Conservation (phyloP, 768 basidiomycete genomes). For the Tulasnella sp. region DNA sequence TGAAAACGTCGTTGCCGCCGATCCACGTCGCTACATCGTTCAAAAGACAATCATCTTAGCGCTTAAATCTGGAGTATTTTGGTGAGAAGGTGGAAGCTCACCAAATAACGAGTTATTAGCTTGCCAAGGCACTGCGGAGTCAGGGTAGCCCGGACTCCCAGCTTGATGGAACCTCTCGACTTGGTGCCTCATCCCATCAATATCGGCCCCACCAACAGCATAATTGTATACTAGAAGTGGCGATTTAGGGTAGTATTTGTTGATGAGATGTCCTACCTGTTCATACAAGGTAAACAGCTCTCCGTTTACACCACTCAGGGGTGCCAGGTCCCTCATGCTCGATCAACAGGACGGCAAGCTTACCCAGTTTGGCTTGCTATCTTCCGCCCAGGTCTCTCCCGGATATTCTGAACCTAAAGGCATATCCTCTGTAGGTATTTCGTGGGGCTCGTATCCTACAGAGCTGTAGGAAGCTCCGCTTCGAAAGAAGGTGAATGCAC, state of each 20-base stretch:
- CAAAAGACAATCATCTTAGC: neutral
- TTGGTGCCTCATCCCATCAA: conserved; percentile 43
- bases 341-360: neutral
- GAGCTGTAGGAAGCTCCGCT: conserved; percentile 65
- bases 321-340: neutral
- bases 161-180: conserved; percentile 42
- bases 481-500: neutral
- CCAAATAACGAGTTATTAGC: conserved; percentile 46
- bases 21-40: conserved; percentile 52
- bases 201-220: conserved; percentile 51
- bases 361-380: conserved; percentile 56
- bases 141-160: conserved; percentile 32
- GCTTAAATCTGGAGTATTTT: neutral
- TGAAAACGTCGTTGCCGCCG: conserved; percentile 56
- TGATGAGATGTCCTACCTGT: conserved; percentile 35
- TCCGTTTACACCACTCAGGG: conserved; percentile 27
- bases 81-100: conserved; percentile 15
- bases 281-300: neutral
- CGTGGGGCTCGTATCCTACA: conserved; percentile 34
- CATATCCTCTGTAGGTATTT: conserved; percentile 34
- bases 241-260: conserved; percentile 33
- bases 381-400: conserved; percentile 49
- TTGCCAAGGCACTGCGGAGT: conserved; percentile 45
- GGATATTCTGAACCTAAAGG: conserved; percentile 52
- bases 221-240: conserved; percentile 55